Evolutionary conservation across 805 yeast genomes (phyloP).

Genomic region (Blastobotrys robertii): DNA sequence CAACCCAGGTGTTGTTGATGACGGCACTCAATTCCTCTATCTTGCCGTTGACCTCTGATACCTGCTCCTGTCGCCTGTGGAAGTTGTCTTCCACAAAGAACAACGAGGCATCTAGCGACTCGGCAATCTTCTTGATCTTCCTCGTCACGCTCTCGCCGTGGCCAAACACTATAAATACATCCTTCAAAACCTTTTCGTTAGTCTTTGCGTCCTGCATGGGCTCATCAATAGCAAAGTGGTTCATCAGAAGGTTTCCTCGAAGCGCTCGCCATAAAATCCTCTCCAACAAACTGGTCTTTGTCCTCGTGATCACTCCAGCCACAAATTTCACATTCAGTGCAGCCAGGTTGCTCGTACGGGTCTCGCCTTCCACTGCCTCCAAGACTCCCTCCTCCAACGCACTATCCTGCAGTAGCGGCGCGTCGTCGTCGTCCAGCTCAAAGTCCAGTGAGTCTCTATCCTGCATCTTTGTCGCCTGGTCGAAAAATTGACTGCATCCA

Average conservation of each 20-base stretch:
- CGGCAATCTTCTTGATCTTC: slow-evolving; percentile 72
- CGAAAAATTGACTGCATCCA: slow-evolving; percentile 40
- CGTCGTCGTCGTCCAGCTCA: slow-evolving; percentile 16
- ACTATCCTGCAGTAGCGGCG: slow-evolving; percentile 27
- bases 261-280: slow-evolving; percentile 85
- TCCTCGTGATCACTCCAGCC: slow-evolving; percentile 73
- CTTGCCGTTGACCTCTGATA: slow-evolving; percentile 34
- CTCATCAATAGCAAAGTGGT: slow-evolving; percentile 60
- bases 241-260: slow-evolving; percentile 82
- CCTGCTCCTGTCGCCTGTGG: slow-evolving; percentile 30
- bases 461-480: slow-evolving; percentile 24
- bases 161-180: slow-evolving; percentile 79
- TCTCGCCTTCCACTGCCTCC: slow-evolving; percentile 13
- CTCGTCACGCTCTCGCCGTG: slow-evolving; percentile 71
- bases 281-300: slow-evolving; percentile 60
- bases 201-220: slow-evolving; percentile 50
- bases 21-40: slow-evolving; percentile 52
- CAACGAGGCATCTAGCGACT: slow-evolving; percentile 76
- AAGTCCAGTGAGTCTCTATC: slow-evolving; percentile 21
- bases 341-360: slow-evolving; percentile 10
- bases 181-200: slow-evolving; percentile 52
- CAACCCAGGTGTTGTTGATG: slow-evolving; percentile 48
- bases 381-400: slow-evolving; percentile 9
- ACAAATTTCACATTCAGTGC: slow-evolving; percentile 39
- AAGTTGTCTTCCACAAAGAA: slow-evolving; percentile 48